Evolutionary conservation across 352 stramenopile genomes (phyloP).

Genomic region (Pythium chondricola): DNA sequence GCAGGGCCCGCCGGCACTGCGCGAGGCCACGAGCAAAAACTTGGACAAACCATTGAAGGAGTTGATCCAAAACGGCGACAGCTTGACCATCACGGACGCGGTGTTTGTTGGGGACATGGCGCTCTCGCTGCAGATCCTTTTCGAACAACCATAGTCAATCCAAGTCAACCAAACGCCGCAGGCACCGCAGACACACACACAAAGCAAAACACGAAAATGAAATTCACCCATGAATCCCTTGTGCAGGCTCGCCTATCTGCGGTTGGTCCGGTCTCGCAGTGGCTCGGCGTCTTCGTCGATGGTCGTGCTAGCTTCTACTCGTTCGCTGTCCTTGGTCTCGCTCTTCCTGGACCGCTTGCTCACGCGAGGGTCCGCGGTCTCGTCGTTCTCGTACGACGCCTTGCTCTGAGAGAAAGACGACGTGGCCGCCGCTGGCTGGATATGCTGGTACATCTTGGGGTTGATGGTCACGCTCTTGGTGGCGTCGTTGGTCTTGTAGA

Average conservation of each 20-base stretch:
- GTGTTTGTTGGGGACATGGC: constrained; percentile 84
- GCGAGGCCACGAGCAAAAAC: constrained; percentile 89
- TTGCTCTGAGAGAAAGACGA: constrained; percentile 2
- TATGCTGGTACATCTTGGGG: constrained; percentile 82
- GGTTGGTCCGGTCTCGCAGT: constrained; percentile 16
- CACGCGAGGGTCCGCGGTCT: constrained; percentile 7
- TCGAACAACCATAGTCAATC: constrained; percentile 15
- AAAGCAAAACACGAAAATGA: constrained; percentile 1
- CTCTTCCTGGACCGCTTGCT: constrained; percentile 16
- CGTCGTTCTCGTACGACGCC: not conserved
- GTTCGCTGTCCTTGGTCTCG: constrained; percentile 3
- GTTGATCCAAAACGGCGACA: constrained; percentile 86
- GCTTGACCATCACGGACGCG: constrained; percentile 92
- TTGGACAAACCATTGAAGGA: constrained; percentile 86
- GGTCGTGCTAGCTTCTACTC: not conserved
- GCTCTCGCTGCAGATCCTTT: constrained; percentile 60
- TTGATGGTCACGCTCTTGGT: constrained; percentile 99
- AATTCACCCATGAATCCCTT: not conserved
- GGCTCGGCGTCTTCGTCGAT: constrained; percentile 10
- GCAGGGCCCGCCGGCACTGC: constrained; percentile 73
- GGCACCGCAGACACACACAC: constrained; percentile 6
- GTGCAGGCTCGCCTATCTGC: constrained; percentile 7
- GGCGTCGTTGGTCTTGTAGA: constrained; percentile 99
- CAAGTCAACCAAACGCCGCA: constrained; percentile 4
- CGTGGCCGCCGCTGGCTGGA: constrained; percentile 8